phyloP scores from a whole-genome alignment of 1,284 basidiomycete genomes.

The Ceratobasidium theobromae region DNA sequence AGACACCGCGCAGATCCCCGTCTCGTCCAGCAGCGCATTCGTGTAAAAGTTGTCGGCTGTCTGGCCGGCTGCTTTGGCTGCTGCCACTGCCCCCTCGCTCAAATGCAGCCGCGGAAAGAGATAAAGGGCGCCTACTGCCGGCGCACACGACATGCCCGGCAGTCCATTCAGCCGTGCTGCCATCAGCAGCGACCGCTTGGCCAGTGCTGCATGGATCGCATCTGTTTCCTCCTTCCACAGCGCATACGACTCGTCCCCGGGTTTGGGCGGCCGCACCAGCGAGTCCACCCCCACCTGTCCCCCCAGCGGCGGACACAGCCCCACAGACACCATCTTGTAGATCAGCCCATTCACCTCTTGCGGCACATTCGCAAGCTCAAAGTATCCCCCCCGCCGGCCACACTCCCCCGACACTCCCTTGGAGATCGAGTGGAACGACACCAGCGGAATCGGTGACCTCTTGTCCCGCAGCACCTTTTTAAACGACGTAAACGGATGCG shows the following conservation, averaged over 20 bases:
- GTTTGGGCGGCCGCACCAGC: conserved; percentile 81
- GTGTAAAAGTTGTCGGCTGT: conserved; percentile 87
- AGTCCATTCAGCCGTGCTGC: conserved; percentile 72
- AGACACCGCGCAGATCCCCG: conserved; percentile 91
- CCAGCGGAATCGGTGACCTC: conserved; percentile 69
- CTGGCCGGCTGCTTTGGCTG: conserved; percentile 70
- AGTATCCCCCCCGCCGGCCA: conserved; percentile 91
- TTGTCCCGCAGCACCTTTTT: conserved; percentile 77
- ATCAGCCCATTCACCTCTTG: conserved; percentile 78
- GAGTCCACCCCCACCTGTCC: conserved; percentile 92
- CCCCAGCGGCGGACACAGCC: conserved; percentile 82
- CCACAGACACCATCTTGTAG: conserved; percentile 93
- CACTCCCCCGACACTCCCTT: conserved; percentile 95
- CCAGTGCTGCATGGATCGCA: conserved; percentile 72
- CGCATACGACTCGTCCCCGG: conserved; percentile 71
- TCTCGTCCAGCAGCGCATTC: conserved; percentile 77
- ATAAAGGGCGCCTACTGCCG: conserved; percentile 88
- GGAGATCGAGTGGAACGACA: conserved; percentile 94
- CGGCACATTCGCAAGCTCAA: conserved; percentile 81
- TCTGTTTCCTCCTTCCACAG: conserved; percentile 83
- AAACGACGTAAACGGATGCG: conserved; percentile 85
- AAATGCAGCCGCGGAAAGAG: conserved; percentile 78
- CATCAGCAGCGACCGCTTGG: conserved; percentile 71
- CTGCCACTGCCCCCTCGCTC: conserved; percentile 68
- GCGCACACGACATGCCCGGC: conserved; percentile 81